Base-by-base conservation (phyloP, 306 rosid genomes). In the Lablab purpureus region DNA sequence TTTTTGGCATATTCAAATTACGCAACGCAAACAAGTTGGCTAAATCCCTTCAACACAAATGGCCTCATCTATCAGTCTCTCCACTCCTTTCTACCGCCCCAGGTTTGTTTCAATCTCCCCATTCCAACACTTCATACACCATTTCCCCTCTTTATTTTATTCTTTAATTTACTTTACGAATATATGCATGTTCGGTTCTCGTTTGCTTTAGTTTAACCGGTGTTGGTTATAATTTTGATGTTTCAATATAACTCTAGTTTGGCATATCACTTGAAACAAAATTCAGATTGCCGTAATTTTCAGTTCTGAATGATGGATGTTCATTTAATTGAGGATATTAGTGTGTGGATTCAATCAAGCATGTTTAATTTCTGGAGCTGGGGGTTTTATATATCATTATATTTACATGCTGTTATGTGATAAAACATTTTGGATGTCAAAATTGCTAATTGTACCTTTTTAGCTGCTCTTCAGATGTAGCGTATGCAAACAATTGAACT, bases 11-110 rank as follows among this genome's bases (percentile, higher is more conserved):
- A 37, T 37, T 37, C 2, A 9, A 10, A 41, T 41, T 41, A 10
- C 46, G 10, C 10, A 43, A 43, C 7, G n/a, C 30, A n/a, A 2
- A 36, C 30, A 19, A 37, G 7, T 49, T 72, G 37, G 5, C 8
- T 10, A 21, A 74, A 74, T 41, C 75, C 52, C 60, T 66, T 30
- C 67, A 7, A 14, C 22, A 15, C 43, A 64, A 36, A 82, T 82
- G 85, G 75, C 72, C 55, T 72, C 86, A 32, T 74, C 78, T 70
- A 64, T 83, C 76, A 23, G 49, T 36, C 49, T 83, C 18, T 72
- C 83, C 28, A 13, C 79, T 14, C 64, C 76, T 45, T 46, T 83
- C 75, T 62, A 40, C 12, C 51, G 19, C 27, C 73, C 58, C 0
- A 8, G 72, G 85, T 82, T 19, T 12, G 66, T 74, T 41, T 32